phyloP scores from a whole-genome alignment of 495 filamentous ascomycete species.

The Penicillium nucicola region DNA sequence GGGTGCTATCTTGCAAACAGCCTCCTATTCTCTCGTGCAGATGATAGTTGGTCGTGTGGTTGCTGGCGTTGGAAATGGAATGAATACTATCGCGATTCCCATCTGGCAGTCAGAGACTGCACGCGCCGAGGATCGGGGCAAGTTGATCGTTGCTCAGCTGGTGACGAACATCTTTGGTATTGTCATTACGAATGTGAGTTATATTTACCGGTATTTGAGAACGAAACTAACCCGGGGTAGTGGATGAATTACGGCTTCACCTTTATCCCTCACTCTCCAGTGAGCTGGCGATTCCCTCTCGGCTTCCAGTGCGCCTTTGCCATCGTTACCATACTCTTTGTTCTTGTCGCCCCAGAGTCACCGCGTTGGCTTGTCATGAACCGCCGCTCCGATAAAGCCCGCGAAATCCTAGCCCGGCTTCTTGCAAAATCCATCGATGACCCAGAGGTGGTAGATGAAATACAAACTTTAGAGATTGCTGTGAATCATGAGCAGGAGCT shows the following conservation, averaged over 20 bases:
- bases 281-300: slow-evolving; percentile 47
- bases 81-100: slow-evolving; percentile 38
- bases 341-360: slow-evolving; percentile 47
- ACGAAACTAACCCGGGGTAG: slow-evolving; percentile 3
- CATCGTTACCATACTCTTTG: slow-evolving; percentile 37
- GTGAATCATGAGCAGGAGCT: slow-evolving; percentile 18
- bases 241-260: slow-evolving; percentile 20
- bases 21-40: slow-evolving; percentile 39
- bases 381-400: background rate
- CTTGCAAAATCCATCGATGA: background rate
- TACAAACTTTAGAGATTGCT: background rate
- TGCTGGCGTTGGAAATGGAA: slow-evolving; percentile 40
- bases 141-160: slow-evolving; percentile 56
- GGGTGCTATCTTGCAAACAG: slow-evolving; percentile 51
- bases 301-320: slow-evolving; percentile 51
- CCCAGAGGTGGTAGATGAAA: background rate
- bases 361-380: slow-evolving; percentile 31
- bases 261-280: slow-evolving; percentile 18
- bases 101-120: slow-evolving; percentile 51
- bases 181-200: slow-evolving; percentile 7
- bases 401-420: background rate
- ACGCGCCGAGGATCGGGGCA: slow-evolving; percentile 53
- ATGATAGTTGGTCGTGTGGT: slow-evolving; percentile 43
- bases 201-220: background rate
- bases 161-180: slow-evolving; percentile 50